Conservation (phyloP, 148 eudicot genomes). For the Fagopyrum esculentum region DNA sequence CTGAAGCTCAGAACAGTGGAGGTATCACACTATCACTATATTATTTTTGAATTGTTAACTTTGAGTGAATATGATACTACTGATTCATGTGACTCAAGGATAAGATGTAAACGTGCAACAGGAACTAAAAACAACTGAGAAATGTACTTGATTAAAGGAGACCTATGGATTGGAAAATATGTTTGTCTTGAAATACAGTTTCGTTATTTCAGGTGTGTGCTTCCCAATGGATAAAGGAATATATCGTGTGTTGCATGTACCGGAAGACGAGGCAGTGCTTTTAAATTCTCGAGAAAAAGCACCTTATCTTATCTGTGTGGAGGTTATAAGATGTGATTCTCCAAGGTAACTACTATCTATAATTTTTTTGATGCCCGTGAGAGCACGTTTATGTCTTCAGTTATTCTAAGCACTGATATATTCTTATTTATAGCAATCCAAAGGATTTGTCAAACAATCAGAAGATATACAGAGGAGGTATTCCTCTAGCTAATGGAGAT, state of each 20-base stretch:
- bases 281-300: conserved; percentile 95
- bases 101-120: background rate
- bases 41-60: conserved; percentile 6
- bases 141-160: background rate
- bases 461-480: conserved; percentile 85
- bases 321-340: conserved; percentile 79
- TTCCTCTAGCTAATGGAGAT: conserved; percentile 93
- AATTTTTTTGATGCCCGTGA: background rate
- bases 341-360: conserved; percentile 46
- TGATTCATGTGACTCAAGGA: background rate
- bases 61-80: background rate
- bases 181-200: background rate
- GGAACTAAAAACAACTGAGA: background rate
- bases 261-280: conserved; percentile 95
- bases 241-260: conserved; percentile 81
- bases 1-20: conserved; percentile 80
- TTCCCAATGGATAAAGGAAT: conserved; percentile 93
- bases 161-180: background rate
- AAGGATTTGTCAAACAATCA: conserved; percentile 61
- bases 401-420: background rate
- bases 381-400: background rate
- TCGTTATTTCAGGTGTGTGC: conserved; percentile 56
- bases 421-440: conserved; percentile 28
- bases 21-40: conserved; percentile 56
- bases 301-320: conserved; percentile 88